Base-by-base conservation (phyloP, 176 grass and related monocot species). In the Tillandsia leiboldiana region DNA sequence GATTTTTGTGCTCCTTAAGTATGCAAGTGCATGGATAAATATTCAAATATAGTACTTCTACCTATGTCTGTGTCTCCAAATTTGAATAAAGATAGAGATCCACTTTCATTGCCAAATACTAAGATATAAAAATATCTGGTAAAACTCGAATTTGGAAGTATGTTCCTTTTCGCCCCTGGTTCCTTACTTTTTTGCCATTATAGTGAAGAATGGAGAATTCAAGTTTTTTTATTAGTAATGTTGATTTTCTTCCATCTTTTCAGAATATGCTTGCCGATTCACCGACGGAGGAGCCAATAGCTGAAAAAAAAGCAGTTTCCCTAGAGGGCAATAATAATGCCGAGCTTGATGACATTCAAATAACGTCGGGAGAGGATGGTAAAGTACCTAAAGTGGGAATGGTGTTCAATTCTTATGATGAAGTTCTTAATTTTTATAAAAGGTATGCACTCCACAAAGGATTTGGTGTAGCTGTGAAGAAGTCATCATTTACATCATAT, bases 401-500 rank as follows among this genome's bases (percentile, higher is more conserved):
- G 88, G 84, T 82, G 69, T 91, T 91, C 81, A 91, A 76, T 50
- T 87, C 88, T 2, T 91, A 91, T 72, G 88, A 87, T 76, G 88
- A 91, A 77, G 84, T 84, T 64, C 79, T 87, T 73, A 87, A 79
- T 65, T 91, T 91, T 79, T 91, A 82, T 67, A 91, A 87, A 70
- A 80, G 88, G 49, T 91, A 91, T 75, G 88, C 88, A 8, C 63
- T 87, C 59, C 88, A 80, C 71, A 75, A 75, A 10, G 88, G 84
- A 10, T 91, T 91, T 80, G 88, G 88, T 29, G 88, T 91, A 48
- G 83, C 84, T 80, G 85, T 91, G 67, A 91, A 91, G 64, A 91
- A 91, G 70, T 91, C 88, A 1, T 91, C 88, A 49, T 91, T 91
- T 83, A 91, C 84, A 48, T 79, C 81, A 51, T 85, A 85, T 53